A percentile compares a stretch with the other conserved stretches of the same genome.
These are phyloP conservation scores for Eragrostis nindensis DNA, from an alignment of 176 grass and related monocot genomes.

Conservation along the genomic window DNA sequence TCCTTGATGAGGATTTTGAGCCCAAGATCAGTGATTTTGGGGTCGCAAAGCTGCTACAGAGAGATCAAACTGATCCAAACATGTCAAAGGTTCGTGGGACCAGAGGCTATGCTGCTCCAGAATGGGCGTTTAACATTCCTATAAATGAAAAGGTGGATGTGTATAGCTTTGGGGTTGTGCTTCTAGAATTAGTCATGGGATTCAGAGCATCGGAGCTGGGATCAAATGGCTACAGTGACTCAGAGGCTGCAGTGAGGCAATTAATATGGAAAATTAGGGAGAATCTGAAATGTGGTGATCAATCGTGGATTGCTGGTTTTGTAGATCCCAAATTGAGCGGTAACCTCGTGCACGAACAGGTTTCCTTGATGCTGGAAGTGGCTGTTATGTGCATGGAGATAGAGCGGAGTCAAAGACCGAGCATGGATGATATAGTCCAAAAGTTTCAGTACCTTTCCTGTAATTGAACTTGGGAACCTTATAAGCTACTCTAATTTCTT, in stretches of 20 bases:
- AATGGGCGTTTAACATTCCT: slow-evolving; percentile 23
- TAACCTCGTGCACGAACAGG: not conserved
- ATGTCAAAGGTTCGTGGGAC: slow-evolving; percentile 27
- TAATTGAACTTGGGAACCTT: not conserved
- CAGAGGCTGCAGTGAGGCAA: slow-evolving; percentile 12
- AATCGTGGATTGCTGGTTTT: slow-evolving; percentile 20
- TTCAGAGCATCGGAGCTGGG: not conserved
- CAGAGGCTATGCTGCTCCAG: slow-evolving; percentile 35
- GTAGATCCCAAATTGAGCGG: slow-evolving; percentile 20
- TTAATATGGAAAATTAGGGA: slow-evolving; percentile 1
- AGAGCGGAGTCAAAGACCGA: slow-evolving; percentile 22
- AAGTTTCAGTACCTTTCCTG: not conserved
- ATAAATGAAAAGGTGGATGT: slow-evolving; percentile 43
- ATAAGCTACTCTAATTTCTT: not conserved
- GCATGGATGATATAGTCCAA: slow-evolving; percentile 26
- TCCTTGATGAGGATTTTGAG: slow-evolving; percentile 36
- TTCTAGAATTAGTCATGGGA: slow-evolving; percentile 32
- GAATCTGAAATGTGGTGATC: slow-evolving; percentile 23
- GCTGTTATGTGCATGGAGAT: slow-evolving; percentile 30
- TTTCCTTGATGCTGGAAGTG: slow-evolving; percentile 8
- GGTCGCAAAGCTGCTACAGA: slow-evolving; percentile 31
- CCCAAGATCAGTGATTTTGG: slow-evolving; percentile 45
- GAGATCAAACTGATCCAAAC: slow-evolving; percentile 30
- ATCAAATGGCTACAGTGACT: not conserved
- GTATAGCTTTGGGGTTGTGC: slow-evolving; percentile 35